A percentile compares a stretch with the other conserved stretches of the same genome.
phyloP scores from a whole-genome alignment of 371 early-diverging fungal species.

The Mortierella sp. region DNA sequence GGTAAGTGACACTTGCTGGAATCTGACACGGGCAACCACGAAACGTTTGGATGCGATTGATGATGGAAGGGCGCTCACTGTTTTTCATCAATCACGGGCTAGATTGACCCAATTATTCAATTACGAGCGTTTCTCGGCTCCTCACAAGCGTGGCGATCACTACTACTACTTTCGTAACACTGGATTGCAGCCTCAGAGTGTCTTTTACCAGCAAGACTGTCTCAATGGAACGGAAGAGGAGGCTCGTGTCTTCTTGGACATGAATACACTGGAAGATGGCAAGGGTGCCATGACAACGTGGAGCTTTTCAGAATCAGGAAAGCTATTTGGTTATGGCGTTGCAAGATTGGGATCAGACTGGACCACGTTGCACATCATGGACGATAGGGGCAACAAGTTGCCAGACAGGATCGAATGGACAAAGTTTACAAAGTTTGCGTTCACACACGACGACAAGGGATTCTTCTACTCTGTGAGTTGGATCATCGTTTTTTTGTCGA shows the following conservation, averaged over 20 bases:
- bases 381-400: constrained; percentile 46
- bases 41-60: no score
- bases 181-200: constrained; percentile 71
- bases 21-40: no score
- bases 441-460: constrained; percentile 72
- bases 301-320: constrained; percentile 64
- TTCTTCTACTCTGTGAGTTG: constrained; percentile 64
- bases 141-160: constrained; percentile 63
- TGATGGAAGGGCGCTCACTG: no score
- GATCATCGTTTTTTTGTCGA: neutral
- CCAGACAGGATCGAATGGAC: constrained; percentile 59
- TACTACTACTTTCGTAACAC: constrained; percentile 75
- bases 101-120: constrained; percentile 40
- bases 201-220: constrained; percentile 58
- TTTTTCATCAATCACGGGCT: no score
- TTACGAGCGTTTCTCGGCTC: constrained; percentile 62
- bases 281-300: constrained; percentile 55
- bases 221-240: constrained; percentile 49
- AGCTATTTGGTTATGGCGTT: constrained; percentile 55
- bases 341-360: constrained; percentile 73
- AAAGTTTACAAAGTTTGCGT: constrained; percentile 66
- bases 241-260: constrained; percentile 61
- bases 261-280: constrained; percentile 51
- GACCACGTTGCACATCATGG: constrained; percentile 64
- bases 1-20: constrained; percentile 49